Evolutionary conservation across 176 grass and related monocot species (phyloP), one percentile per base, ranked within the genome.

Genomic region (Ensete glaucum): DNA sequence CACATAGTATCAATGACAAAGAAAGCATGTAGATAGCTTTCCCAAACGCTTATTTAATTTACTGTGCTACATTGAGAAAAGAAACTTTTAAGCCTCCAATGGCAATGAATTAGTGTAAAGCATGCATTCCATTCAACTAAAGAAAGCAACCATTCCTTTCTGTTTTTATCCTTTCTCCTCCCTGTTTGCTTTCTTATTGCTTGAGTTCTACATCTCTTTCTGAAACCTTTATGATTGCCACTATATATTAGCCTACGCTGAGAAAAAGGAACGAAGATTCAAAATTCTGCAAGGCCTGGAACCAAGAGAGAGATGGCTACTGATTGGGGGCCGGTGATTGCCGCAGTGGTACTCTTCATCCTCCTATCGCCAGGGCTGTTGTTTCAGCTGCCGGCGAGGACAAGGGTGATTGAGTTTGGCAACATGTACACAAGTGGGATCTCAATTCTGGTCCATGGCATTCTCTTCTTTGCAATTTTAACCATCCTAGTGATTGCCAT

Each of bases 361-460:
- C 64, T 85, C 52, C 64, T 89, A 16, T 89, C 87, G 48, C 87
- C 87, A 1, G 87, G 87, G 17, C 79, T 85, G 14, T 16, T 89
- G 16, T 80, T 89, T 71, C 82, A 89, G 76, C 0, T 89, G n/a
- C 83, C 87, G 12, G 79, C 83, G 50, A 82, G 83, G 74, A 69
- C 79, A 9, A 75, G 87, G 22, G 12, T 80, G 9, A 53, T 85
- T 9, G 87, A 89, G 76, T 89, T 82, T 58, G 83, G 87, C 21
- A 89, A 82, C 83, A 83, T 89, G 87, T 77, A 54, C 63, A 89
- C 87, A 6, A 89, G 87, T 3, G 76, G 76, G 29, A 85, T 85
- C 76, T 82, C 87, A 9, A 83, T 89, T 49, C 72, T 89, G 16
- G 67, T 85, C 14, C 87, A 89, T 49, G 75, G 79, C 52, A 52